phyloP scores from a whole-genome alignment of 768 basidiomycete genomes.

The Baorangia bicolor region DNA sequence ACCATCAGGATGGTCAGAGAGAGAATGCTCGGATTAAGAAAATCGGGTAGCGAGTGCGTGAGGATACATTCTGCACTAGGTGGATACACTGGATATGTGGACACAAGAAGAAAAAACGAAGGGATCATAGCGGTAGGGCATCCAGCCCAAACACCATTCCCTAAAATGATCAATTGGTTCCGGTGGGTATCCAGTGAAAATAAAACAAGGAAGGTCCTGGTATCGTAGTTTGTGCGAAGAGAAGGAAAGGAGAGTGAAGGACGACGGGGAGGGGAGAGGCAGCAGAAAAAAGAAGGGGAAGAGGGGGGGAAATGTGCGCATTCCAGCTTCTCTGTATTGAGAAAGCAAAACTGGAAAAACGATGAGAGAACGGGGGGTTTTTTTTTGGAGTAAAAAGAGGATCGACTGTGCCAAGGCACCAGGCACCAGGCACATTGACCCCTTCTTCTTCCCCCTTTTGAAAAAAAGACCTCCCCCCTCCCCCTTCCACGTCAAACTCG shows the following conservation, averaged over 20 bases:
- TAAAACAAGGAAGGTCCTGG: not conserved
- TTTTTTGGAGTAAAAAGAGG: not conserved
- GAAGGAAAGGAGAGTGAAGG: no score
- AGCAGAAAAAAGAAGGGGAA: not conserved
- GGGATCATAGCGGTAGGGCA: not conserved
- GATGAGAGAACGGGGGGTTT: not conserved
- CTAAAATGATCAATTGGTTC: not conserved
- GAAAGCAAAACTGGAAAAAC: not conserved
- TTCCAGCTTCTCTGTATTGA: not conserved
- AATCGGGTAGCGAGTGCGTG: slow-evolving; percentile 19
- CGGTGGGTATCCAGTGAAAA: slow-evolving; percentile 11
- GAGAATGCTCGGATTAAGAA: slow-evolving; percentile 3
- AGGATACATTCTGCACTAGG: slow-evolving; percentile 20
- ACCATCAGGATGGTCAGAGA: not conserved
- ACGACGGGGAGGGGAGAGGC: not conserved
- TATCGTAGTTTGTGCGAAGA: not conserved
- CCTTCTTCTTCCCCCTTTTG: not conserved
- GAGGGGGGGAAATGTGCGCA: not conserved
- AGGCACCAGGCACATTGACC: slow-evolving; percentile 1
- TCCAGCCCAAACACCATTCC: not conserved
- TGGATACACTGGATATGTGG: slow-evolving; percentile 20
- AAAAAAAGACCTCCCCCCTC: not conserved
- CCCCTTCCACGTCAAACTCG: not conserved
- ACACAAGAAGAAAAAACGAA: not conserved
- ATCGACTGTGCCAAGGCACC: not conserved